Evolutionary conservation across 108 stramenopile species (phyloP).

Genomic region (Seminavis robusta): DNA sequence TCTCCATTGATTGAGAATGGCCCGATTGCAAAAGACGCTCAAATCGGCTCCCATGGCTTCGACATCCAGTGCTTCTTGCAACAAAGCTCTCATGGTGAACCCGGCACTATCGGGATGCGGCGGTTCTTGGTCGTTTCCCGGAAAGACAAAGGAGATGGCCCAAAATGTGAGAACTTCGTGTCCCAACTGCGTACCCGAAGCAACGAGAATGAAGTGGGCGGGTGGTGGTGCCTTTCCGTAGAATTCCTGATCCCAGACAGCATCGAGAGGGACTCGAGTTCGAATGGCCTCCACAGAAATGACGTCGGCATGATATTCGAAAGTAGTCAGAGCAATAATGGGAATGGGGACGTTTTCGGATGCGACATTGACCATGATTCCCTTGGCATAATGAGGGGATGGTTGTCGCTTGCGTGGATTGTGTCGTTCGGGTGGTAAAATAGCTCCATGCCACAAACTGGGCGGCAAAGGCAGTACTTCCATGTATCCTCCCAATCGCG

Average conservation of each 20-base stretch:
- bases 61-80: constrained; percentile 27
- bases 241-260: constrained; percentile 34
- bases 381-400: constrained; percentile 18
- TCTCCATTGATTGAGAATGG: constrained; percentile 40
- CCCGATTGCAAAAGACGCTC: constrained; percentile 39
- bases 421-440: no score
- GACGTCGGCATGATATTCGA: constrained; percentile 55
- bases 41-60: constrained; percentile 42
- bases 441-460: constrained; percentile 51
- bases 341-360: constrained; percentile 3
- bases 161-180: constrained; percentile 42
- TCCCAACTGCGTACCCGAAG: constrained; percentile 37
- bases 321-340: constrained; percentile 49
- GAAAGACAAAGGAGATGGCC: constrained; percentile 30
- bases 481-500: constrained; percentile 73
- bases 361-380: not conserved
- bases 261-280: constrained; percentile 29
- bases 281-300: constrained; percentile 51
- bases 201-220: constrained; percentile 57
- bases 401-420: constrained; percentile 1
- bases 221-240: constrained; percentile 42
- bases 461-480: constrained; percentile 68
- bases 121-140: not conserved
- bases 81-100: constrained; percentile 24
- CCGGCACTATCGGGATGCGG: not conserved